Evolutionary conservation across 129 eudicot genomes (phyloP).

Genomic region (Centella asiatica): DNA sequence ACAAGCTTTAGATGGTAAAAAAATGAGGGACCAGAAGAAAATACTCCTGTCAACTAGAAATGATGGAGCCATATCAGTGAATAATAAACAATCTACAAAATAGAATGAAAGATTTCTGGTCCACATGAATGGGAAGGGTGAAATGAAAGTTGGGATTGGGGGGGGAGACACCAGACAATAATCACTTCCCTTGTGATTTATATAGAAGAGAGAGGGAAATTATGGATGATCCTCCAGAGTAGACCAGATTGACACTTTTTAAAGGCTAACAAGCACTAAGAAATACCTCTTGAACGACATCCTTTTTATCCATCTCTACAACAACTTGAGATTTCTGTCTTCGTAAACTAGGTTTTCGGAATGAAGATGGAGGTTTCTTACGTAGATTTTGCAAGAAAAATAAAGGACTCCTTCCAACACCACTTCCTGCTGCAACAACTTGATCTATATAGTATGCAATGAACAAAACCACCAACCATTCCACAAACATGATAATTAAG

Average conservation of each 20-base stretch:
- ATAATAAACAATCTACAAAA: too few relatives aligned
- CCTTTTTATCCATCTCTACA: constrained; percentile 64
- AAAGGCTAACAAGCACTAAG: background rate
- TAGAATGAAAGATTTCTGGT: too few relatives aligned
- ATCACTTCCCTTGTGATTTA: too few relatives aligned
- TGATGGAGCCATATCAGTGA: too few relatives aligned
- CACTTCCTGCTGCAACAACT: constrained; percentile 52
- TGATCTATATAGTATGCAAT: constrained; percentile 71
- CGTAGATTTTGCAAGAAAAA: constrained; percentile 41
- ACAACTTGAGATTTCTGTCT: constrained; percentile 65
- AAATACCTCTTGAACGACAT: constrained; percentile 77
- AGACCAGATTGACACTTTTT: background rate
- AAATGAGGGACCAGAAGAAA: background rate
- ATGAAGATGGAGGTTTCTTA: constrained; percentile 32
- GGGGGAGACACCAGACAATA: too few relatives aligned
- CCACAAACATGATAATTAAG: constrained; percentile 60
- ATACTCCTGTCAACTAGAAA: too few relatives aligned
- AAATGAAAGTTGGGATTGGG: too few relatives aligned
- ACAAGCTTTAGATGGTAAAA: background rate
- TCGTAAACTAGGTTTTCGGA: constrained; percentile 46
- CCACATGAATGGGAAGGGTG: too few relatives aligned
- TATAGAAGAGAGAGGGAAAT: background rate
- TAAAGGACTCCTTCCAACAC: constrained; percentile 43
- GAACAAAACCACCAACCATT: constrained; percentile 69
- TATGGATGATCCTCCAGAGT: background rate